Conservation (phyloP, 2,329 filamentous ascomycete species). For the Aspergillus quadricinctus region DNA sequence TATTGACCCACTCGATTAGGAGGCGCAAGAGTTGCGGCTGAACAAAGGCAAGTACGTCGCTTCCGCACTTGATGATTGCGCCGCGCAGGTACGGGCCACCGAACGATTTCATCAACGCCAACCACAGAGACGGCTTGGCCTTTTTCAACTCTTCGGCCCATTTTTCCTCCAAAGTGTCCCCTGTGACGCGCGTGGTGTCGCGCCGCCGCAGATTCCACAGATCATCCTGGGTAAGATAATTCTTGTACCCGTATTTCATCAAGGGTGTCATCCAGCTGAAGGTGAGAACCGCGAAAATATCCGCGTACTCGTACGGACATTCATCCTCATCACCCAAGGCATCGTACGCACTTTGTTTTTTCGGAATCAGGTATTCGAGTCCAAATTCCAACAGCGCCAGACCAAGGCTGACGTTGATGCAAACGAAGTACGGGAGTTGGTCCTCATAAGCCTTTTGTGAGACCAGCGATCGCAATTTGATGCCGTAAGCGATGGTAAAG, state of each 20-base stretch:
- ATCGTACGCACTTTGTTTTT: slow-evolving; percentile 65
- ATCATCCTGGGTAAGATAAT: slow-evolving; percentile 89
- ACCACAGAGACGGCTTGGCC: slow-evolving; percentile 77
- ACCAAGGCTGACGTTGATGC: slow-evolving; percentile 68
- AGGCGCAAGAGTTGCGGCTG: slow-evolving; percentile 86
- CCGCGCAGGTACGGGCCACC: slow-evolving; percentile 78
- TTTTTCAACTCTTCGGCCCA: slow-evolving; percentile 74
- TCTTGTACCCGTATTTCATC: slow-evolving; percentile 92
- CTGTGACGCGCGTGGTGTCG: slow-evolving; percentile 74
- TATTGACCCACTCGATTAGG: slow-evolving; percentile 78
- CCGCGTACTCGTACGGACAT: slow-evolving; percentile 79
- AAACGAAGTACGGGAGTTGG: slow-evolving; percentile 69
- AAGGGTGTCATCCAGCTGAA: slow-evolving; percentile 99
- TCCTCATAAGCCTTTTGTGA: slow-evolving; percentile 67
- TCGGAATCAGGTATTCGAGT: slow-evolving; percentile 84
- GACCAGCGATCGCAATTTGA: slow-evolving; percentile 83
- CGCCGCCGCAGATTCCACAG: slow-evolving; percentile 82
- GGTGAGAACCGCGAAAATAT: slow-evolving; percentile 86
- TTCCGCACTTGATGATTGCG: slow-evolving; percentile 80
- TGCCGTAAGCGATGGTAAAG: slow-evolving; percentile 68
- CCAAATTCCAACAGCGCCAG: slow-evolving; percentile 67
- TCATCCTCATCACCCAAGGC: slow-evolving; percentile 63
- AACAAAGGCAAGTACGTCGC: slow-evolving; percentile 78
- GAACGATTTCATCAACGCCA: slow-evolving; percentile 78
- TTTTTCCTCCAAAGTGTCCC: slow-evolving; percentile 63